A percentile compares a stretch with the other conserved stretches of the same genome.
phyloP scores from a whole-genome alignment of 2,329 filamentous ascomycete genomes.

The Nakataea oryzae region DNA sequence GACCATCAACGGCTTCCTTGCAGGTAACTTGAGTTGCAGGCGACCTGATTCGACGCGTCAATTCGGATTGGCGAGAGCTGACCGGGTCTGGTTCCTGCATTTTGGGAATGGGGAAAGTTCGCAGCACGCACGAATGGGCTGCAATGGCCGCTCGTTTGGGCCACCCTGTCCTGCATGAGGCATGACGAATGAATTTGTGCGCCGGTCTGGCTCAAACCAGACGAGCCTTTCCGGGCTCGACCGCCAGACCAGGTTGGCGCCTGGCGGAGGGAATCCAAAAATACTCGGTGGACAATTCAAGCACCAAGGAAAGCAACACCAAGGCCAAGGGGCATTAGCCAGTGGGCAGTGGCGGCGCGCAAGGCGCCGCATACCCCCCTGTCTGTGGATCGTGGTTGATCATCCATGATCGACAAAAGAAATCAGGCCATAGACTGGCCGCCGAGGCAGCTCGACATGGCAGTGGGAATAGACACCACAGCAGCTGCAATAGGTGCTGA shows the following conservation, averaged over 20 bases:
- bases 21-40: neutral
- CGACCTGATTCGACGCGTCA: neutral
- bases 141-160: neutral
- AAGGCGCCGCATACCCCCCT: neutral
- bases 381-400: neutral
- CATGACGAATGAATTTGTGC: neutral
- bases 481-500: no score
- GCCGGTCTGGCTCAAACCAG: neutral
- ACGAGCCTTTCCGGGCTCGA: no score
- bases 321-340: neutral
- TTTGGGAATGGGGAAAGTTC: neutral
- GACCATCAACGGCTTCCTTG: neutral
- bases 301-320: neutral
- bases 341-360: neutral
- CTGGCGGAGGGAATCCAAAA: neutral
- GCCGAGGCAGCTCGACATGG: no score
- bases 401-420: neutral
- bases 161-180: neutral
- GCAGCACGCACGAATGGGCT: neutral
- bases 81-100: no score
- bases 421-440: neutral
- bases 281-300: no score
- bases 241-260: no score
- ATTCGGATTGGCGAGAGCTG: neutral
- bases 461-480: neutral